A percentile compares a stretch with the other conserved stretches of the same genome.
These are phyloP conservation scores for Solanum pennellii DNA, from an alignment of 257 asterid genomes.

Conservation along the genomic window DNA sequence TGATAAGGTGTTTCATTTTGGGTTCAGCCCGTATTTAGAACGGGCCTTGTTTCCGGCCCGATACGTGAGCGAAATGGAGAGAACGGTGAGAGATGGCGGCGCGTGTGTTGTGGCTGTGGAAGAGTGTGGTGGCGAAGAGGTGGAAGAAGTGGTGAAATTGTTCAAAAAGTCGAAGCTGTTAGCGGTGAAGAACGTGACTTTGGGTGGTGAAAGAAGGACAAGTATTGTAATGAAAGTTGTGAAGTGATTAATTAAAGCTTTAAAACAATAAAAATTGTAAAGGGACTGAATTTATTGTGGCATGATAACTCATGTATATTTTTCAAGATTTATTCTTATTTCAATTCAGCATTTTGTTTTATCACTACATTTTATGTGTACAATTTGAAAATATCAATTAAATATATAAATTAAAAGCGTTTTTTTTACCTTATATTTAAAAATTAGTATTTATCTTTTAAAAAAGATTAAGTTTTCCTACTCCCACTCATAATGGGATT, in stretches of 20 bases:
- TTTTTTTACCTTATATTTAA: no score
- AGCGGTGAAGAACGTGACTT: slow-evolving; percentile 35
- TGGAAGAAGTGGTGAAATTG: slow-evolving; percentile 38
- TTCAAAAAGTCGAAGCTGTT: slow-evolving; percentile 47
- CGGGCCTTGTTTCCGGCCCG: slow-evolving; percentile 65
- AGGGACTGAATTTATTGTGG: background rate
- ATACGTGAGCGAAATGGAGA: slow-evolving; percentile 71
- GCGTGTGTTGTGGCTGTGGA: slow-evolving; percentile 74
- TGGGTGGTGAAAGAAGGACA: slow-evolving; percentile 62
- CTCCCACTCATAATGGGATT: background rate
- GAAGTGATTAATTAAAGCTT: background rate
- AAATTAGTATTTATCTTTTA: no score
- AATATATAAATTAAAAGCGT: no score
- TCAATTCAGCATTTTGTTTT: background rate
- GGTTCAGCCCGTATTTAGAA: slow-evolving; percentile 55
- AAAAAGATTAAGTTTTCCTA: background rate
- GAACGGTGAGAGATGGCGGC: slow-evolving; percentile 73
- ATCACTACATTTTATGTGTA: no score
- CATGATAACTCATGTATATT: background rate
- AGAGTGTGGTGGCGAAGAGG: slow-evolving; percentile 48
- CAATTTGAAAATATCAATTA: no score
- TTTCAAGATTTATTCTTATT: background rate
- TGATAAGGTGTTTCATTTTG: slow-evolving; percentile 64
- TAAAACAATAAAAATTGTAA: slow-evolving; percentile 21
- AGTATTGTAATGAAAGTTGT: slow-evolving; percentile 45